Base-by-base conservation (phyloP, 1,284 basidiomycete genomes). In the Rhodotorula sp. region DNA sequence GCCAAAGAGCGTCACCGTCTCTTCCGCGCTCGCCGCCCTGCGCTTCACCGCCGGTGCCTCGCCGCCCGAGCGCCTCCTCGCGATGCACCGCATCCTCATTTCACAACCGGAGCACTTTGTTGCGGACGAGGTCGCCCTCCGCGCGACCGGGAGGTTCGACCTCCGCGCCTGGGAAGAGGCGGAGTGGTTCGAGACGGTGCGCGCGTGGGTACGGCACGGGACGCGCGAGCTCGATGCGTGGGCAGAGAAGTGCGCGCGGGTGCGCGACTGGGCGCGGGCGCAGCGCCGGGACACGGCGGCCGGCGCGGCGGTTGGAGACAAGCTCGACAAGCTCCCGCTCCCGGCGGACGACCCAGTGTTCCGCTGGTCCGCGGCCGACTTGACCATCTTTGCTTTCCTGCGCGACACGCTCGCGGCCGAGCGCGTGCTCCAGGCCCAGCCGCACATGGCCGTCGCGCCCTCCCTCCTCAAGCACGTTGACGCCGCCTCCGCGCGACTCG, bases 61-160 rank as follows among this genome's bases (percentile, higher is more conserved):
- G 22, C 59, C 57, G 1, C 51, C 66, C 25, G 61, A 51, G 2
- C 65, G 64, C 41, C 63, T 58, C 32, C 59, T 91, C 72, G 91
- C 90, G 0, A 85, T 89, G 0, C 93, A 97, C 81, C 85, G 86
- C 67, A 85, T 89, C 71, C 82, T 97, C 73, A 90, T 96, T 87
- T 81, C 83, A 17, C 83, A 86, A 22, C 80, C 88, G 1, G 78
- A 86, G 29, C 82, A 89, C 60, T 98, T 91, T 76, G 80, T 90
- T 32, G 87, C 89, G 0, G 85, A 88, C 64, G 81, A 83, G 34
- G 80, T 83, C 44, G 82, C 84, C 50, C 91, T 91, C 81, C 83
- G 87, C 55, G 77, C 82, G 22, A 84, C 83, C 7, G 87, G 89
- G 62, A 82, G 79, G 0, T 94, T 95, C 82, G 80, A 85, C 50